Conservation (phyloP, 306 rosid genomes). For the Dicorynia guianensis region DNA sequence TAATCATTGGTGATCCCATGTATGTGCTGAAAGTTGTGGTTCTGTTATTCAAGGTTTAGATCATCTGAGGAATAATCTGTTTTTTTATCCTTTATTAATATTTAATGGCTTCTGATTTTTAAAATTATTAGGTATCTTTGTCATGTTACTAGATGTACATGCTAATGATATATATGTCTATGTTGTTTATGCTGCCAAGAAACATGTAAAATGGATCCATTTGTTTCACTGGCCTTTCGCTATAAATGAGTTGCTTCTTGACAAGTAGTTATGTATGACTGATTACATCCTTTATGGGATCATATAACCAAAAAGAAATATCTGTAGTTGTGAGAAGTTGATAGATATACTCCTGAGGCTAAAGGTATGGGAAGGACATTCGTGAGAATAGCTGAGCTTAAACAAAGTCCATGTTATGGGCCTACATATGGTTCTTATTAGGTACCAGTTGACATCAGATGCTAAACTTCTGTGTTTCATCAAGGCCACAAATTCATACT, state of each 20-base stretch:
- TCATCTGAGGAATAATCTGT: neutral
- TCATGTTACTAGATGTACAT: constrained; percentile 3
- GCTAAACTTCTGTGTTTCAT: neutral
- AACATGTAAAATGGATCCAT: constrained; percentile 5
- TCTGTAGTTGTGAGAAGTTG: neutral
- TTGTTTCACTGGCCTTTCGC: neutral
- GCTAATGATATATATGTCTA: constrained; percentile 18
- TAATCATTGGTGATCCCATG: neutral
- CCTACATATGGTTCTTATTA: constrained; percentile 7
- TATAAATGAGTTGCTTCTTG: neutral
- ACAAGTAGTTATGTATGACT: neutral
- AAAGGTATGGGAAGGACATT: neutral
- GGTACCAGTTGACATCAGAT: neutral
- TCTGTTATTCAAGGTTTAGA: constrained; percentile 10
- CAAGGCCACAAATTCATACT: neutral
- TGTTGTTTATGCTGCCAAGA: neutral
- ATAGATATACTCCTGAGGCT: neutral
- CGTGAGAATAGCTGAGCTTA: neutral
- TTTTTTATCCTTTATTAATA: neutral
- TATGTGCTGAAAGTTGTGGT: neutral
- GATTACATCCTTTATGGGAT: neutral
- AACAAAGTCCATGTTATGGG: neutral
- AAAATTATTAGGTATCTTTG: neutral
- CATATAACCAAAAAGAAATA: neutral
- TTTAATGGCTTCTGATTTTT: neutral